Conservation (phyloP, 2,329 filamentous ascomycete species). For the Alternaria longipes region DNA sequence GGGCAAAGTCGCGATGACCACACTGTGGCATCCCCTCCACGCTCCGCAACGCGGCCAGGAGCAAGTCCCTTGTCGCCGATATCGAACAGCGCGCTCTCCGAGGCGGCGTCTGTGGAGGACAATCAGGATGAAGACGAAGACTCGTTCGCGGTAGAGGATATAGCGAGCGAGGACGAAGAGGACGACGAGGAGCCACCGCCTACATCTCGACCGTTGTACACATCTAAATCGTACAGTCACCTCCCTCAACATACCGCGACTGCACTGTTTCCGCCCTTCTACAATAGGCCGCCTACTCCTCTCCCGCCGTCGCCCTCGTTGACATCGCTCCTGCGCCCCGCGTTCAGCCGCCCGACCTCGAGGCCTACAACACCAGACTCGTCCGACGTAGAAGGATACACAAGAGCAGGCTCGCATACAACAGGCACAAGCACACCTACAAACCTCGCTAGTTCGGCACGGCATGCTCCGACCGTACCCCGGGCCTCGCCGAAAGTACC, state of each 20-base stretch:
- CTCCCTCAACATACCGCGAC: constrained; percentile 48
- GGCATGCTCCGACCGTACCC: constrained; percentile 72
- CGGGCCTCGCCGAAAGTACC: constrained; percentile 91
- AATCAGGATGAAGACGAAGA: constrained; percentile 28
- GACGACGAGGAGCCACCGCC: constrained; percentile 21
- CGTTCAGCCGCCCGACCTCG: constrained; percentile 67
- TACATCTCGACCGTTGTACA: constrained; percentile 51
- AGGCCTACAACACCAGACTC: constrained; percentile 93
- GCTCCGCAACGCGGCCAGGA: constrained; percentile 14
- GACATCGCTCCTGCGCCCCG: constrained; percentile 84
- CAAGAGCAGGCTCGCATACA: constrained; percentile 12
- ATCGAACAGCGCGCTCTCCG: constrained; percentile 44
- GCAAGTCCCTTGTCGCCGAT: constrained; percentile 32
- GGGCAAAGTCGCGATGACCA: constrained; percentile 14
- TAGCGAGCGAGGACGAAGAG: constrained; percentile 29
- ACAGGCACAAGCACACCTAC: constrained; percentile 51
- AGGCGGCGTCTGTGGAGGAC: constrained; percentile 44
- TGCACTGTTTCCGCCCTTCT: constrained; percentile 81
- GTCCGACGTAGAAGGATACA: constrained; percentile 76
- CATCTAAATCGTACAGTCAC: constrained; percentile 57
- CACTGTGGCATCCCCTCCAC: constrained; percentile 14
- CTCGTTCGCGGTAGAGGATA: constrained; percentile 28
- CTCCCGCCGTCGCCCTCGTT: constrained; percentile 91
- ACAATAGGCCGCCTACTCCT: constrained; percentile 94
- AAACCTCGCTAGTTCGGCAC: constrained; percentile 67